These are phyloP conservation scores for Styphnolobium japonicum DNA, from an alignment of 306 rosid genomes.

Conservation along the genomic window DNA sequence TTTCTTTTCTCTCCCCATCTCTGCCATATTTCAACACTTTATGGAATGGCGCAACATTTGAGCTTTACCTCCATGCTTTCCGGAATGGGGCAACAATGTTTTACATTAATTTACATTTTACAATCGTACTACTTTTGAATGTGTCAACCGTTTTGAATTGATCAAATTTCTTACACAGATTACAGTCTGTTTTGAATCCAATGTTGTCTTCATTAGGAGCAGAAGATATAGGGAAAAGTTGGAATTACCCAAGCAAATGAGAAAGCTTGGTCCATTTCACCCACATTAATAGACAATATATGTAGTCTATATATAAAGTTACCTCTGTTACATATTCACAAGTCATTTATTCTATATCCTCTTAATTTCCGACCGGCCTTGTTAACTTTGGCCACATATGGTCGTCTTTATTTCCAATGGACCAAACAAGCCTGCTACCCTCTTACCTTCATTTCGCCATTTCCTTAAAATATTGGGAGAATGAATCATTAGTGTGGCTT, in stretches of 20 bases:
- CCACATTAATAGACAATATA: no score
- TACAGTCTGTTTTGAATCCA: background rate
- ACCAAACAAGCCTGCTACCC: slow-evolving; percentile 18
- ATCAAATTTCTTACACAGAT: background rate
- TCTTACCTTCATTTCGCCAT: background rate
- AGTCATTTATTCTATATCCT: background rate
- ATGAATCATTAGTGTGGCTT: no score
- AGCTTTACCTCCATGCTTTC: no score
- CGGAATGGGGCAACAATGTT: no score
- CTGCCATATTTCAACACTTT: no score
- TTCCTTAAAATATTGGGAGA: no score
- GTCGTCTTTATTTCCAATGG: slow-evolving; percentile 6
- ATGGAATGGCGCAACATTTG: no score
- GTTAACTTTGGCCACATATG: slow-evolving; percentile 21
- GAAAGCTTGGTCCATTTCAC: no score
- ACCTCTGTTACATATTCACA: background rate
- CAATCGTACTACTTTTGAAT: background rate
- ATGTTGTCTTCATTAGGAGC: background rate
- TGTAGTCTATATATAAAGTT: background rate
- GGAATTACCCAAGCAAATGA: background rate
- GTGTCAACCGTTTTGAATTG: background rate
- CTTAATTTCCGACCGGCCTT: slow-evolving; percentile 33
- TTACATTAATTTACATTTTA: background rate
- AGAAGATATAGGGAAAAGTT: background rate
- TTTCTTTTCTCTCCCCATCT: no score